Conservation (phyloP, 75 land plant genomes). For the Azolla pinnata region DNA sequence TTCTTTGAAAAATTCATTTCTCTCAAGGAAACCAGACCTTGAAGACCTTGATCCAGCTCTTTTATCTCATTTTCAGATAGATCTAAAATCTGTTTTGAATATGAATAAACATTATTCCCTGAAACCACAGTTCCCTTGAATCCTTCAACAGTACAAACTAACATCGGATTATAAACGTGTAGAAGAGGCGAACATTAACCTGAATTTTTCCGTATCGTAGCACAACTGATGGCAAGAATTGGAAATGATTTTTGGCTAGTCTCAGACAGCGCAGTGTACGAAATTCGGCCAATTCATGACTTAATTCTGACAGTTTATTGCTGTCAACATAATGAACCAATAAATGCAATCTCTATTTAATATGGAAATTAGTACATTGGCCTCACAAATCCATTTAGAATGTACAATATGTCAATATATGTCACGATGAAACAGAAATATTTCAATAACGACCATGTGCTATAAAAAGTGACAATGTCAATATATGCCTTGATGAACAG, state of each 20-base stretch:
- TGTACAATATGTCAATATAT: no score
- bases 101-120: background rate
- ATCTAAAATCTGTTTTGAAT: slow-evolving; percentile 15
- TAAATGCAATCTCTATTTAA: no score
- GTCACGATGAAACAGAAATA: no score
- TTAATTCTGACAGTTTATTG: slow-evolving; percentile 14
- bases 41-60: slow-evolving; percentile 14
- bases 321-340: no score
- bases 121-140: background rate
- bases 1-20: slow-evolving; percentile 24
- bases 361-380: no score
- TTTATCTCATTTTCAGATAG: slow-evolving; percentile 29
- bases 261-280: slow-evolving; percentile 10
- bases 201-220: slow-evolving; percentile 21
- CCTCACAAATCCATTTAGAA: no score
- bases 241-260: slow-evolving; percentile 15
- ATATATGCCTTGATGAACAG: no score
- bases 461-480: no score
- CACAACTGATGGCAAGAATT: slow-evolving; percentile 17
- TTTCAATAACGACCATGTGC: no score
- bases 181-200: slow-evolving; percentile 13
- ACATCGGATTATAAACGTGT: background rate
- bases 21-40: slow-evolving; percentile 9
- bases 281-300: slow-evolving; percentile 19
- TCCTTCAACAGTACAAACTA: background rate